phyloP scores from a whole-genome alignment of 257 asterid genomes.

The Solanum virginianum region DNA sequence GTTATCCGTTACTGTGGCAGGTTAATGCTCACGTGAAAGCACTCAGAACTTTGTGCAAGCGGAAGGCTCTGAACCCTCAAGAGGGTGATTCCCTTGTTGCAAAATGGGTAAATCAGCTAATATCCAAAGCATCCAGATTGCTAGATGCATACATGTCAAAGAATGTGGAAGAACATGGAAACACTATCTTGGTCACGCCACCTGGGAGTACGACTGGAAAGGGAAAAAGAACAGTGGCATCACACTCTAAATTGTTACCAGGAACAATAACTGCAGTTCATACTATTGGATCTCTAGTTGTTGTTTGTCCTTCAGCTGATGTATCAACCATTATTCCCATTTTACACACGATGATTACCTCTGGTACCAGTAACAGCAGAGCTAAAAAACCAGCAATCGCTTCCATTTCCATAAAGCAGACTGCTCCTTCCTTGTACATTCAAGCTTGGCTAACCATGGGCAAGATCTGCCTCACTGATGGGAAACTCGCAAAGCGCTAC shows the following conservation, averaged over 20 bases:
- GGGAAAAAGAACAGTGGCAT: constrained; percentile 23
- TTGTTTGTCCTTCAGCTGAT: constrained; percentile 61
- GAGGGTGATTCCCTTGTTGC: constrained; percentile 60
- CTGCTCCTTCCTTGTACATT: constrained; percentile 58
- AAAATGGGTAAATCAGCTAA: constrained; percentile 67
- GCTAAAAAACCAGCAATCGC: constrained; percentile 29
- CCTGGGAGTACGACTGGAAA: constrained; percentile 14
- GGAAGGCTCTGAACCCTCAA: constrained; percentile 44
- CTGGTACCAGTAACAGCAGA: constrained; percentile 41
- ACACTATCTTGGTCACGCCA: constrained; percentile 44
- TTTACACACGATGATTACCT: constrained; percentile 67
- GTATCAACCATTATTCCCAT: constrained; percentile 46
- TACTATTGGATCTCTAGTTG: constrained; percentile 70
- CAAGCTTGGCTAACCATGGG: constrained; percentile 94
- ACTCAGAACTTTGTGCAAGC: constrained; percentile 69
- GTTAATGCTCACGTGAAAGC: constrained; percentile 95
- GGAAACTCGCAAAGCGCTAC: constrained; percentile 77
- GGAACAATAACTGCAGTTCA: constrained; percentile 54
- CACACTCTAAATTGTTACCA: constrained; percentile 22
- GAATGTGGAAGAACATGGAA: constrained; percentile 19
- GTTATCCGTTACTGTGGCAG: constrained; percentile 28
- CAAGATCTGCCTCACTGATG: constrained; percentile 90
- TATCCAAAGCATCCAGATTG: constrained; percentile 42
- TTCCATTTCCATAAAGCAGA: constrained; percentile 34
- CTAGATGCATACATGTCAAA: constrained; percentile 47